phyloP scores from a whole-genome alignment of 768 basidiomycete species.

The Epithele typhae region DNA sequence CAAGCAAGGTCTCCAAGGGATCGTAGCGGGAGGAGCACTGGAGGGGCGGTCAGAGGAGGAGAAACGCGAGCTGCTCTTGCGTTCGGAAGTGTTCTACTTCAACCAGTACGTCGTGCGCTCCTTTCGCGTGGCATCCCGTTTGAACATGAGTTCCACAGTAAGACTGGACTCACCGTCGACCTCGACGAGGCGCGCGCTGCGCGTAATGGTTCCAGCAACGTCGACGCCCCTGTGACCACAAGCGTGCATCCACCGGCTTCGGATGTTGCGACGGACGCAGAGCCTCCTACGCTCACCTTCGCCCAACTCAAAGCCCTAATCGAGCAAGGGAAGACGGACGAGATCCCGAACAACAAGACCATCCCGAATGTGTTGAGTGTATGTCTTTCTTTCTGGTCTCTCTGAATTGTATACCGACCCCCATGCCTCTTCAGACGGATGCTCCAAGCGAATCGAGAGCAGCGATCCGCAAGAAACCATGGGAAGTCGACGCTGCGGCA shows the following conservation, averaged over 20 bases:
- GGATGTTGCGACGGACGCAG: slow-evolving; percentile 9
- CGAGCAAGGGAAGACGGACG: slow-evolving; percentile 62
- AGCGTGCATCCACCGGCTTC: not conserved
- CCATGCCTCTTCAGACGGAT: slow-evolving; percentile 37
- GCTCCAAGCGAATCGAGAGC: slow-evolving; percentile 54
- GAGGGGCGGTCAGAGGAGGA: slow-evolving; percentile 33
- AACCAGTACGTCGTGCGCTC: slow-evolving; percentile 49
- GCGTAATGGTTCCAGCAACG: too few species aligned
- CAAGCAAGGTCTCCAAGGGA: slow-evolving; percentile 66
- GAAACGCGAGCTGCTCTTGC: slow-evolving; percentile 43
- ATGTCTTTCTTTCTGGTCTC: not conserved
- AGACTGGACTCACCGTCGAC: not conserved
- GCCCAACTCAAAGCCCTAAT: slow-evolving; percentile 67
- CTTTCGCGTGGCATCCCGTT: not conserved
- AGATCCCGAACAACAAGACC: slow-evolving; percentile 74
- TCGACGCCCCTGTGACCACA: too few species aligned
- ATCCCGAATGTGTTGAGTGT: slow-evolving; percentile 70
- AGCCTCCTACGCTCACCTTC: slow-evolving; percentile 54
- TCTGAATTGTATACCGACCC: not conserved
- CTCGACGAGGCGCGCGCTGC: not conserved
- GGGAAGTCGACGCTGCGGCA: slow-evolving; percentile 52
- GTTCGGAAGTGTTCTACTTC: slow-evolving; percentile 68
- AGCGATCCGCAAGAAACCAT: slow-evolving; percentile 57
- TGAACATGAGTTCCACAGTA: not conserved
- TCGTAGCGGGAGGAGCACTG: slow-evolving; percentile 42